phyloP scores from a whole-genome alignment of 345 rosid species.

The Salix purpurea region DNA sequence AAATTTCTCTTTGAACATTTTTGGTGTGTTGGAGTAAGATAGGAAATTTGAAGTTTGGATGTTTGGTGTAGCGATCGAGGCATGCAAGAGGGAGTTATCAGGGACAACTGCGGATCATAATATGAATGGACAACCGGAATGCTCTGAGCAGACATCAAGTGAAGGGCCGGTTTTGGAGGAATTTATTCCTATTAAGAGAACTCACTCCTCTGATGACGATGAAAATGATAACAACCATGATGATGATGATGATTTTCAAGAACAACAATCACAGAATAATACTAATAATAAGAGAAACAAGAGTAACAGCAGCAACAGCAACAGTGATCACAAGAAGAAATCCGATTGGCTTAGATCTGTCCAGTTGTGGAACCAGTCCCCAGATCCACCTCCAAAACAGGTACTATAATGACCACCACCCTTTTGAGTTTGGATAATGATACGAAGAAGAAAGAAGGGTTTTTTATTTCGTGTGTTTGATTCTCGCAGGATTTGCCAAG shows the following conservation, averaged over 20 bases:
- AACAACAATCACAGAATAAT: conserved; percentile 35
- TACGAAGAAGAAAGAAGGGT: neutral
- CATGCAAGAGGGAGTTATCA: conserved; percentile 68
- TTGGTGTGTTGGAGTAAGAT: neutral
- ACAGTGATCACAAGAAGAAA: conserved; percentile 47
- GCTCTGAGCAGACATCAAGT: conserved; percentile 80
- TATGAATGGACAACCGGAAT: conserved; percentile 63
- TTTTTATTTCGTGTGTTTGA: neutral
- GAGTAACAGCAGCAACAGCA: conserved; percentile 16
- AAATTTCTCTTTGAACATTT: neutral
- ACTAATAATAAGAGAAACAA: conserved; percentile 10
- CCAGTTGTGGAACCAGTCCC: conserved; percentile 79
- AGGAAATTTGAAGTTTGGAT: neutral
- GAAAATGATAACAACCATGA: conserved; percentile 7
- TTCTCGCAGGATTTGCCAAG: conserved; percentile 43
- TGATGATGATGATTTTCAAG: conserved; percentile 9
- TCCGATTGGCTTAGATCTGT: conserved; percentile 99
- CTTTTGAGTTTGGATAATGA: neutral
- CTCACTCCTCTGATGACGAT: conserved; percentile 23
- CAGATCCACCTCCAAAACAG: conserved; percentile 49
- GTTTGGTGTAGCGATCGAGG: conserved; percentile 62
- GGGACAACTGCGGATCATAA: conserved; percentile 45
- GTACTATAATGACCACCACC: conserved; percentile 8
- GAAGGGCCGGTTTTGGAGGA: conserved; percentile 72
- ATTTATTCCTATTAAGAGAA: conserved; percentile 70